Base-by-base conservation (phyloP, 2,329 filamentous ascomycete species). In the Spiromastix sp. region DNA sequence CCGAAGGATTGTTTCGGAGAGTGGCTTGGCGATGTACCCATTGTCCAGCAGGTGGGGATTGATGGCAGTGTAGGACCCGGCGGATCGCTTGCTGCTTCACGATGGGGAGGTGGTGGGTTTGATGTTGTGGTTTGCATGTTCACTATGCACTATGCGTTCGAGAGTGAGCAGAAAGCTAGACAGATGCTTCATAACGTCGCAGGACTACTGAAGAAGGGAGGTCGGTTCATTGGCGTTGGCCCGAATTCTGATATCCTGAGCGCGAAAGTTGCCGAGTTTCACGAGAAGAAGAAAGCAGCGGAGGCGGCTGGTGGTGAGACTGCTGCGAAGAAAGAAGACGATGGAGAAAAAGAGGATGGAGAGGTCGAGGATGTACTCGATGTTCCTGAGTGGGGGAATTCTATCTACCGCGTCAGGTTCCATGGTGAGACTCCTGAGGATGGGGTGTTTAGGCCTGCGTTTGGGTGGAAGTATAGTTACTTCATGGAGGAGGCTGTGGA, bases 81-180 rank as follows among this genome's bases (percentile, higher is more conserved):
- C 18, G 58, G 61, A 2, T 59, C 59, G 16, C 60, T 70, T 21
- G 66, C 71, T 48, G 64, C 65, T 63, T 82, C 77, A 59, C 78
- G 76, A 25, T 79, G 73, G 61, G 72, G 74, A 42, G 76, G 76
- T 35, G 81, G 81, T 37, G 87, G 89, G 3, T 98, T 96, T 49
- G 91, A 98, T 55, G 83, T 96, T 27, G 89, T 98, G 43, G 86
- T 81, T 54, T 94, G 94, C 76, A 98, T 98, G 91, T 98, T 98
- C 60, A 93, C 86, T 51, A 91, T 98, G 78, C 91, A 98, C 63
- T 98, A 98, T 57, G 87, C 91, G 4, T 98, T 96, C 48, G 91
- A 96, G 65, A 85, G 71, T 34, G 89, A 98, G 58, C 74, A 77
- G 31, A 93, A 94, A 59, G 85, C 89, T 2, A 77, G 85, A 29